Conservation (phyloP, 2,329 filamentous ascomycete species). For the Phaeosphaeriaceae sp. region DNA sequence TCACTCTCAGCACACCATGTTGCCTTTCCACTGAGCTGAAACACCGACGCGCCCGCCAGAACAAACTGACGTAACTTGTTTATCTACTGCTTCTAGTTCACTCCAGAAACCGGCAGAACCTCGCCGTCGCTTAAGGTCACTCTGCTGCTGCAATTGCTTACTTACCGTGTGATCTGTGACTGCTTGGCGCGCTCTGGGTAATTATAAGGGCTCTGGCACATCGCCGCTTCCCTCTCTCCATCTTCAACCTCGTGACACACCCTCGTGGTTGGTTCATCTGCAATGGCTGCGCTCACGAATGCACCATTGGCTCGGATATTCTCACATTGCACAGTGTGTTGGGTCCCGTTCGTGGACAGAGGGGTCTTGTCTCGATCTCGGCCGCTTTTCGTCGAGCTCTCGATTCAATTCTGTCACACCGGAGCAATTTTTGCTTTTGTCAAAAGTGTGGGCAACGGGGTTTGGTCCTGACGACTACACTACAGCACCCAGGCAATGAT, state of each 20-base stretch:
- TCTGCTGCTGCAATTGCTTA: neutral
- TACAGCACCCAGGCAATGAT: no score
- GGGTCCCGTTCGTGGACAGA: no score
- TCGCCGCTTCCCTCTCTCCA: neutral
- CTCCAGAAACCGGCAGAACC: neutral
- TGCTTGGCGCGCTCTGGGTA: neutral
- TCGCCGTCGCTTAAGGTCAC: neutral
- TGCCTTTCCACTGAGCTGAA: neutral
- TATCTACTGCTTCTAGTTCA: neutral
- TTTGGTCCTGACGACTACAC: no score
- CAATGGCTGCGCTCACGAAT: neutral
- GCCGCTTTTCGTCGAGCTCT: no score
- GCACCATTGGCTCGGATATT: no score
- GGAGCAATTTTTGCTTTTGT: neutral
- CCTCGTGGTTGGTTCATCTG: no score
- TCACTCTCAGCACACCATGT: no score
- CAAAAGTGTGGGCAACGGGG: no score
- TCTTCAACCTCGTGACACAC: neutral
- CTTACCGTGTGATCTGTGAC: slow-evolving; percentile 3
- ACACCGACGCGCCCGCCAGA: neutral
- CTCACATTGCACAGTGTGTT: no score
- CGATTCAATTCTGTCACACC: neutral
- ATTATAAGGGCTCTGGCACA: neutral
- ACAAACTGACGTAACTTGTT: neutral
- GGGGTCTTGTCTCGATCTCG: neutral